Evolutionary conservation across 805 yeast species (phyloP).

Genomic region (Kurtzmaniella fragi): DNA sequence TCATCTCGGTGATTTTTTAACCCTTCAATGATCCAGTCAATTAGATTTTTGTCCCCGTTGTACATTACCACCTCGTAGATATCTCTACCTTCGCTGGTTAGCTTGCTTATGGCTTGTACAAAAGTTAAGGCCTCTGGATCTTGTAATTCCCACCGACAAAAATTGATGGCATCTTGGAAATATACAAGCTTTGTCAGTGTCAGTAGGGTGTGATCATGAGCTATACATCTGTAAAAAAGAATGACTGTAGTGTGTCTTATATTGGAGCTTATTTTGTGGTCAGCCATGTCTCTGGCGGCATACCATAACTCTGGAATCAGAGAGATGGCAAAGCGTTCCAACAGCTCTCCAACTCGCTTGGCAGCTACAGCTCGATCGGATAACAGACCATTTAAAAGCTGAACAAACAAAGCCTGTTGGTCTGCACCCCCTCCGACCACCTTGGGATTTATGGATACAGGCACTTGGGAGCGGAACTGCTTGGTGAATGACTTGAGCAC

Average conservation of each 20-base stretch:
- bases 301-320: slow-evolving; percentile 77
- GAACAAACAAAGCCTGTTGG: slow-evolving; percentile 33
- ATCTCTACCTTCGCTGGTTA: slow-evolving; percentile 52
- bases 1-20: no score
- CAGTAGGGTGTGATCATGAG: slow-evolving; percentile 44
- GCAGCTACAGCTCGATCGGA: slow-evolving; percentile 46
- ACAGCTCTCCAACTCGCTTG: slow-evolving; percentile 41
- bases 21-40: not conserved
- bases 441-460: slow-evolving; percentile 29
- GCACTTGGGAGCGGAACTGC: slow-evolving; percentile 20
- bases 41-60: slow-evolving; percentile 25
- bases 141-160: slow-evolving; percentile 29
- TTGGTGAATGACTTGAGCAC: slow-evolving; percentile 36
- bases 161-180: slow-evolving; percentile 52
- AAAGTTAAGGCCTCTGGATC: slow-evolving; percentile 52
- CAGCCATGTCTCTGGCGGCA: slow-evolving; percentile 46
- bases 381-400: slow-evolving; percentile 31
- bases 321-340: slow-evolving; percentile 49
- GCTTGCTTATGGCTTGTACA: slow-evolving; percentile 38
- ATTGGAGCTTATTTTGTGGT: slow-evolving; percentile 26
- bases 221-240: slow-evolving; percentile 53
- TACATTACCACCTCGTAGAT: slow-evolving; percentile 46
- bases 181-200: slow-evolving; percentile 48
- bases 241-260: slow-evolving; percentile 44
- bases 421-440: slow-evolving; percentile 42